Evolutionary conservation across 768 basidiomycete species (phyloP), one percentile per base, ranked within the genome.

Genomic region (Suillus americanus): DNA sequence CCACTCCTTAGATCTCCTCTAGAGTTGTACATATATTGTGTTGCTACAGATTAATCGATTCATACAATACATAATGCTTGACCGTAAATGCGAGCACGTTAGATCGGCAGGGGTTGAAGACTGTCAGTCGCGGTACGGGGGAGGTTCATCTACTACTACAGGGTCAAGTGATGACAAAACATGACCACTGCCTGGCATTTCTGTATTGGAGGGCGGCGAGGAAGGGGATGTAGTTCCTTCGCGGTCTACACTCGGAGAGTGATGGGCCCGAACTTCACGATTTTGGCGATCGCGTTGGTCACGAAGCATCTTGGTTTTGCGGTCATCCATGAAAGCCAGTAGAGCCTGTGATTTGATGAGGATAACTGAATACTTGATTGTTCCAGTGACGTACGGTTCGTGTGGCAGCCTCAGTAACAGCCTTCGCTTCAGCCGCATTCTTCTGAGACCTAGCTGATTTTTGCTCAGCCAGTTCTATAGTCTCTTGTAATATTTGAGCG

Each of bases 261-360:
- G 66, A n/a, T 10, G 64, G 5, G 62, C 72, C 3, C 54, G 64
- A 50, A 70, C 74, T 62, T 71, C 78, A 51, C 86, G 78, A 59
- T 73, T 77, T 65, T 85, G 78, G 71, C 77, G 83, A 66, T 94
- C 91, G 67, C 85, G 80, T 69, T 89, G 79, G 64, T 92, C 86
- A 9, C 74, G 75, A 64, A 83, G 61, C 69, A 77, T 73, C 70
- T 87, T 89, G 1, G 78, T 75, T 70, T 81, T 88, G 60, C 93
- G 83, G 71, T 95, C 93, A 55, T 95, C 93, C 70, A 92, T 81
- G 72, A 86, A 94, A 2, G 89, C 89, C 59, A 92, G 75, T 72
- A 87, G 91, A n/a, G 90, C 87, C 92, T 94, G 67, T 2, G 62
- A 20, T 43, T 38, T 61, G 61, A 59, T 43, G 48, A 60, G 35